Evolutionary conservation across 2,329 filamentous ascomycete species (phyloP).

Genomic region (Claviceps spartinae): DNA sequence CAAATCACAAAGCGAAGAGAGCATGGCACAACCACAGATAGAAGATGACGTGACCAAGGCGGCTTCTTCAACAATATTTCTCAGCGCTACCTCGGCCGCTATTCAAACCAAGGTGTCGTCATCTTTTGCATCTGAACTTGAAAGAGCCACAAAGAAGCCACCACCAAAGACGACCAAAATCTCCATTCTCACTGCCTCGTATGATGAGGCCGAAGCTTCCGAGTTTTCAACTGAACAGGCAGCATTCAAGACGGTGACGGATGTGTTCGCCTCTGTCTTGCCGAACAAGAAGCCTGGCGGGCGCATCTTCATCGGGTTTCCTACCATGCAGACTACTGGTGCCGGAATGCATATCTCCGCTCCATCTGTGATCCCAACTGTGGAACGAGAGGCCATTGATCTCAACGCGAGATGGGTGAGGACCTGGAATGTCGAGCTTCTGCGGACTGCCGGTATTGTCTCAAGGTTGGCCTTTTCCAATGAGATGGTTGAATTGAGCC

Average conservation of each 20-base stretch:
- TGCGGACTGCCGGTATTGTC: conserved; percentile 81
- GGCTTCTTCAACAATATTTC: conserved; percentile 69
- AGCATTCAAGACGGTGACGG: conserved; percentile 43
- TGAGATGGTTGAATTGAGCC: conserved; percentile 68
- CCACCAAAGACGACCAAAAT: conserved; percentile 79
- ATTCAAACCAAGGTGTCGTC: conserved; percentile 63
- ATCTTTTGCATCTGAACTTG: conserved; percentile 70
- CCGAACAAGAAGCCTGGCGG: conserved; percentile 72
- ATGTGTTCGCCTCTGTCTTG: conserved; percentile 82
- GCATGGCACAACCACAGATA: conserved; percentile 45
- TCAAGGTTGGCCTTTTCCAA: conserved; percentile 76
- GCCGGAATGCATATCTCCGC: conserved; percentile 89
- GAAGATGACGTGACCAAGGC: conserved; percentile 57
- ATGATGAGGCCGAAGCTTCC: conserved; percentile 63
- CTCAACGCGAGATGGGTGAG: conserved; percentile 90
- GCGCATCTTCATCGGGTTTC: conserved; percentile 92
- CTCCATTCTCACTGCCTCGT: conserved; percentile 80
- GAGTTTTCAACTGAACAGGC: conserved; percentile 32
- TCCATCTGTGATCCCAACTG: conserved; percentile 90
- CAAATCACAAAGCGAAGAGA: conserved; percentile 49
- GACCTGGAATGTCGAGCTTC: conserved; percentile 89
- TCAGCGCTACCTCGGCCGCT: conserved; percentile 73
- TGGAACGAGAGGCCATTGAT: conserved; percentile 93
- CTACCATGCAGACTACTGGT: conserved; percentile 92
- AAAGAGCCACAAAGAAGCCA: conserved; percentile 92